Evolutionary conservation across 352 stramenopile species (phyloP), one percentile per base, ranked within the genome.

Genomic region (Poterioochromonas sp.): DNA sequence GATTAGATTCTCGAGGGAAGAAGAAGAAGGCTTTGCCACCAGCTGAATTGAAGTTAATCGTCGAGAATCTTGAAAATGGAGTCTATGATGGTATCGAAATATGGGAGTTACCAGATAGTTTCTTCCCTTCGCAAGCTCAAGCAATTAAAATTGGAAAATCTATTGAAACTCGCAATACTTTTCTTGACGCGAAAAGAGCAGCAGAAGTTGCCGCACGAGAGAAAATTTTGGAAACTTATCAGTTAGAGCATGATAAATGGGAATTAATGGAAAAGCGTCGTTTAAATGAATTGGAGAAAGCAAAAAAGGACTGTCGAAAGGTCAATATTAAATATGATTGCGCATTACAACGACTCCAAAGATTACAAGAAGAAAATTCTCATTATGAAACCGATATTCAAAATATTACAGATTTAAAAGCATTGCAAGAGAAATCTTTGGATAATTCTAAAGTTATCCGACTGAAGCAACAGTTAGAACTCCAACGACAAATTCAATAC

Each of bases 21-120:
- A 78, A 78, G 71, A 78, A 78, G 32, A 78, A 78, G 70, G 71
- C 29, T 18, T 8, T 78, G 2, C 26, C 34, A 37, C 2, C 5
- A 26, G 41, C 29, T 34, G 44, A 78, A 15, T 26, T 78, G 1
- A 78, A 69, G 41, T 60, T 29, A 8, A 11, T 71, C 12, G 12
- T 76, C 11, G 69, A 76, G 12, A 18, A 53, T 11, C 3, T 76
- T 8, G 69, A 76, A 40, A 2, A 40, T n/a, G 69, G 69, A 18
- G 1, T 32, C 11, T 63, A 15, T 20, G 69, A 76, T 63, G 69
- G 43, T 65, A 43, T 35, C 8, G 35, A 70, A 22, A 37, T 37
- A 15, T 60, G 5, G 32, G 5, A 5, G 11, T 12, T 63, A 15
- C 69, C 69, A 37, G 69, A 76, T 5, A 20, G 0, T 29, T 62